Conservation (phyloP, 2,329 filamentous ascomycete species). For the Fusarium coffeatum region DNA sequence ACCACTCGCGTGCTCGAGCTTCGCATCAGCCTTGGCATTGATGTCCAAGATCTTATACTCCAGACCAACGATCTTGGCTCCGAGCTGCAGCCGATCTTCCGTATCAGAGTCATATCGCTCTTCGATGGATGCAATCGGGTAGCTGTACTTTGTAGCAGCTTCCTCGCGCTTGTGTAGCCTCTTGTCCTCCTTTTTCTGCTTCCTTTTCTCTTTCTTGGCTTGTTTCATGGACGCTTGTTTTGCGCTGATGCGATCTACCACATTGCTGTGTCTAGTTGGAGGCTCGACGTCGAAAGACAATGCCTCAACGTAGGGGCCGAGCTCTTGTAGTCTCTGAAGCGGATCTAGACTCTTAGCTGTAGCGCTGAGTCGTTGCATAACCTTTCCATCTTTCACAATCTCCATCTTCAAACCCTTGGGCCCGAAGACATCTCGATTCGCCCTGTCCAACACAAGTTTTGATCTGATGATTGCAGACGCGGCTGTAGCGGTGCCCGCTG, state of each 20-base stretch:
- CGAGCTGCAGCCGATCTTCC: not conserved
- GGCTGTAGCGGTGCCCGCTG: constrained; percentile 12
- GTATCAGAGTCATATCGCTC: constrained; percentile 7
- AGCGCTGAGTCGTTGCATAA: constrained; percentile 5
- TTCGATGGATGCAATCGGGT: constrained; percentile 2
- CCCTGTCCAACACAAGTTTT: constrained; percentile 3
- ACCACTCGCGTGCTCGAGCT: not conserved
- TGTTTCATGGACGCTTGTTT: constrained; percentile 18
- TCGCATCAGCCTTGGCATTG: constrained; percentile 1
- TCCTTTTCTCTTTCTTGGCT: constrained; percentile 3
- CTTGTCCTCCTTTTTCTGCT: constrained; percentile 4
- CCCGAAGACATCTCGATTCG: not conserved
- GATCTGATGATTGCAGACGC: constrained; percentile 15
- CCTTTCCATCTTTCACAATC: constrained; percentile 13
- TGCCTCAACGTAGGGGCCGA: not conserved
- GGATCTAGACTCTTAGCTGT: constrained; percentile 15
- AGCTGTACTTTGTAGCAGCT: constrained; percentile 1
- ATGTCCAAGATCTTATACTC: constrained; percentile 3
- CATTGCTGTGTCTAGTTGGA: not conserved
- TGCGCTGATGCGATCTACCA: constrained; percentile 22
- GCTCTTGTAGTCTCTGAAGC: not conserved
- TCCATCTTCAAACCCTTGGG: constrained; percentile 14
- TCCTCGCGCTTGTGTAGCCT: not conserved
- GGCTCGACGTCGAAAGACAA: constrained; percentile 19
- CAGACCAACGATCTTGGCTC: constrained; percentile 1